phyloP scores from a whole-genome alignment of 2,329 filamentous ascomycete genomes.

The Helminthosporium solani region DNA sequence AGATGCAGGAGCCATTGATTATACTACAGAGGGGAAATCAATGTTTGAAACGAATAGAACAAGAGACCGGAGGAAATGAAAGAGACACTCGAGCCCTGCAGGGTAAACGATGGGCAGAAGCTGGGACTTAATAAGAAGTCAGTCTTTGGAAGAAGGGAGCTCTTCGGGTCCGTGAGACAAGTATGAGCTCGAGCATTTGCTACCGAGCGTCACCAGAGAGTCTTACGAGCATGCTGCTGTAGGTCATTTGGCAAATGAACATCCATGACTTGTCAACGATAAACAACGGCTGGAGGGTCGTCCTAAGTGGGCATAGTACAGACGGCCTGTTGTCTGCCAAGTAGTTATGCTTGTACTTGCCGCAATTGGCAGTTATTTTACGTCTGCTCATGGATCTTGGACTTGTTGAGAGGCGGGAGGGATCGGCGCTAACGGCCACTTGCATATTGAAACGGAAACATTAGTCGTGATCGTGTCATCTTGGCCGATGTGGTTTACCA shows the following conservation, averaged over 20 bases:
- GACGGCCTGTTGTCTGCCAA: background rate
- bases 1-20: slow-evolving; percentile 9
- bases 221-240: background rate
- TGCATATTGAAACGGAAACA: background rate
- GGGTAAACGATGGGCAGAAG: background rate
- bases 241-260: background rate
- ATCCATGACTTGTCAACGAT: background rate
- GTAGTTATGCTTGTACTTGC: background rate
- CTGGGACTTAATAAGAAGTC: background rate
- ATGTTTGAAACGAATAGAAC: background rate
- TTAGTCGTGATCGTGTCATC: background rate
- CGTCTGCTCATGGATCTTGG: background rate
- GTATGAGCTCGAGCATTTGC: background rate
- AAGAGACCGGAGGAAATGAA: background rate
- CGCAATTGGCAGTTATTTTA: background rate
- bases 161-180: background rate
- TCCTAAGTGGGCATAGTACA: background rate
- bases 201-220: background rate
- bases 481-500: background rate
- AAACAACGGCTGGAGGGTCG: background rate
- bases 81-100: background rate
- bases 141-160: background rate
- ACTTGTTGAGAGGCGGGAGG: background rate
- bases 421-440: background rate
- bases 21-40: background rate